Conservation (phyloP, 768 basidiomycete species). For the Suillus placidus region DNA sequence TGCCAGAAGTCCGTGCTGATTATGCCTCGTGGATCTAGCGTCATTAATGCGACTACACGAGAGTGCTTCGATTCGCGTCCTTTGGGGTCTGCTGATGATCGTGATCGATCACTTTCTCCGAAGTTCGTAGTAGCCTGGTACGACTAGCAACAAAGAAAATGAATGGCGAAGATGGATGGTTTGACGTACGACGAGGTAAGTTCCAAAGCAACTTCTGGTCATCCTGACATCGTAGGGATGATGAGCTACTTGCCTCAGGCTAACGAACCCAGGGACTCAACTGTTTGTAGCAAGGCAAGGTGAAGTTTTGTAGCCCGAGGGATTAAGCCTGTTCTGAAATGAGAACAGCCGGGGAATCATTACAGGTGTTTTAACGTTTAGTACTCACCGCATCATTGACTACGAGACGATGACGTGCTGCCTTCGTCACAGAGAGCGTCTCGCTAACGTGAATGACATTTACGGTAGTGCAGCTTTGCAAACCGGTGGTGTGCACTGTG, state of each 20-base stretch:
- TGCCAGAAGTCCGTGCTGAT: not conserved
- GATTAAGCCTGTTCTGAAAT: not conserved
- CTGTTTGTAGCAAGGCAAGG: too few species aligned
- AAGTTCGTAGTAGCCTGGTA: not conserved
- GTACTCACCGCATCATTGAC: not conserved
- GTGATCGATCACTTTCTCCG: not conserved
- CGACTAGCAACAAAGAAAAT: not conserved
- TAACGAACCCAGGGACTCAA: not conserved
- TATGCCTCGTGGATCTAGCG: not conserved
- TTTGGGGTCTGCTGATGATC: not conserved
- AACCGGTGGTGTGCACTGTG: not conserved
- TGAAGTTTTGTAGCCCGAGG: not conserved
- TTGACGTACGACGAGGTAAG: not conserved
- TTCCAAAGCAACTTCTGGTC: not conserved
- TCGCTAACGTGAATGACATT: not conserved
- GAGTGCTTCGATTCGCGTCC: not conserved
- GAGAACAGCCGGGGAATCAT: not conserved
- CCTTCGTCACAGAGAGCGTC: not conserved
- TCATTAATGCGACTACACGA: not conserved
- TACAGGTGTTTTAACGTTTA: too few species aligned
- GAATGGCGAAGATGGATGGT: too few species aligned
- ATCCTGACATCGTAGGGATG: not conserved
- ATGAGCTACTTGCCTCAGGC: not conserved
- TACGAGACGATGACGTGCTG: not conserved
- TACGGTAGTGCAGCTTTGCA: not conserved